Conservation (phyloP, 2,329 filamentous ascomycete genomes). For the Meredithiella fracta region DNA sequence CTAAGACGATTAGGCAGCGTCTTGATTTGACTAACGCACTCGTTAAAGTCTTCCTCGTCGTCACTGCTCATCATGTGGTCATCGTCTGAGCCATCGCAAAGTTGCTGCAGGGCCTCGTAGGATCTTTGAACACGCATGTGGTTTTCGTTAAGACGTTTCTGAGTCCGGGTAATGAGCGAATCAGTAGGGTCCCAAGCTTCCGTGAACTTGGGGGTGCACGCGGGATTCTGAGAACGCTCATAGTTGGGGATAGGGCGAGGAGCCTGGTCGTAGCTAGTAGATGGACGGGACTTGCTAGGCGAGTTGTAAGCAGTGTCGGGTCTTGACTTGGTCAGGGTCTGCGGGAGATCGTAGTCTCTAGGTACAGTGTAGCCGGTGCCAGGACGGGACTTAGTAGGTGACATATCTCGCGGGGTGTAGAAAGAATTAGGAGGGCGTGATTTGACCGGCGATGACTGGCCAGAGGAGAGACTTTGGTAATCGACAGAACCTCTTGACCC, state of each 20-base stretch:
- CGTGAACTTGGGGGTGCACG: conserved; percentile 32
- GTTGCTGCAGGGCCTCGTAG: conserved; percentile 32
- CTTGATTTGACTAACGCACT: conserved; percentile 27
- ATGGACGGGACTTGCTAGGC: conserved; percentile 9
- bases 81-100: conserved; percentile 28
- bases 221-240: conserved; percentile 10
- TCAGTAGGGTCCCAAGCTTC: conserved; percentile 40
- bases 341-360: background rate
- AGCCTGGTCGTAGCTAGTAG: background rate
- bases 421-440: conserved; percentile 5
- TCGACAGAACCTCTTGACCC: conserved; percentile 2
- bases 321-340: conserved; percentile 13
- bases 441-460: conserved; percentile 20
- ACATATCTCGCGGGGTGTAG: conserved; percentile 6
- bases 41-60: conserved; percentile 19
- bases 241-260: conserved; percentile 1
- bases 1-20: background rate
- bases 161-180: conserved; percentile 36
- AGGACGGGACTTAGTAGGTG: conserved; percentile 16
- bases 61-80: conserved; percentile 21
- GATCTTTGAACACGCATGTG: conserved; percentile 22
- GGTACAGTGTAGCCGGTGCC: conserved; percentile 15
- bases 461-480: conserved; percentile 28
- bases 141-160: conserved; percentile 30
- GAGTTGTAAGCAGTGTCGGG: conserved; percentile 5